Evolutionary conservation across 441 rosid species (phyloP).

Genomic region (Metrosideros polymorpha): DNA sequence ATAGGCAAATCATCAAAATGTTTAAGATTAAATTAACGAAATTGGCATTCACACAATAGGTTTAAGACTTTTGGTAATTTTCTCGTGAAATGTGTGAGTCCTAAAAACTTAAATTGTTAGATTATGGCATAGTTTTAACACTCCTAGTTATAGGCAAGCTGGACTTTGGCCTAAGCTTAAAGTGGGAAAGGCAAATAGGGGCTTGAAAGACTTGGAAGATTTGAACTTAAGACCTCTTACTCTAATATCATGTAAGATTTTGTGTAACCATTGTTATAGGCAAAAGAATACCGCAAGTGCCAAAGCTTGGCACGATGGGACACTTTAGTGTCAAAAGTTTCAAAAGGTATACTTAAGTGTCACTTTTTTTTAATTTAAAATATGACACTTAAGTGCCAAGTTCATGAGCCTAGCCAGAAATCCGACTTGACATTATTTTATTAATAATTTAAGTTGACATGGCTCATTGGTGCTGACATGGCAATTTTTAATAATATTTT

Average conservation of each 20-base stretch:
- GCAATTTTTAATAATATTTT: no score
- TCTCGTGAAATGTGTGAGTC: background rate
- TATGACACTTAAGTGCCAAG: no score
- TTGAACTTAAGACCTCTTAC: background rate
- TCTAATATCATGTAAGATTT: background rate
- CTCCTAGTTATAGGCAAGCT: background rate
- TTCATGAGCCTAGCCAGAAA: no score
- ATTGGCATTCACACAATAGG: no score
- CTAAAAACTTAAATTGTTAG: background rate
- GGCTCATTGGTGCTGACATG: no score
- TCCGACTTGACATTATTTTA: no score
- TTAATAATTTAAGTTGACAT: no score
- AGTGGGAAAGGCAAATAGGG: background rate
- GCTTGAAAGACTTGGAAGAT: background rate
- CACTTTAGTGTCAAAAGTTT: no score
- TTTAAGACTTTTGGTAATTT: background rate
- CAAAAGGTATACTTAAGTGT: no score
- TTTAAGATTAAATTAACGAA: rapidly evolving
- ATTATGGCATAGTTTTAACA: background rate
- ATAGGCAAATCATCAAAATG: background rate
- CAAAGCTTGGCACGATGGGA: no score
- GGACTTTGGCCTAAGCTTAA: background rate
- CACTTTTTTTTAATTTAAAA: no score
- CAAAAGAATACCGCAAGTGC: no score
- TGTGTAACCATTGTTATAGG: background rate